Percentiles rank a stretch among this genome's conserved stretches.
Conservation (phyloP, 768 basidiomycete species). For the Suillus subluteus region DNA sequence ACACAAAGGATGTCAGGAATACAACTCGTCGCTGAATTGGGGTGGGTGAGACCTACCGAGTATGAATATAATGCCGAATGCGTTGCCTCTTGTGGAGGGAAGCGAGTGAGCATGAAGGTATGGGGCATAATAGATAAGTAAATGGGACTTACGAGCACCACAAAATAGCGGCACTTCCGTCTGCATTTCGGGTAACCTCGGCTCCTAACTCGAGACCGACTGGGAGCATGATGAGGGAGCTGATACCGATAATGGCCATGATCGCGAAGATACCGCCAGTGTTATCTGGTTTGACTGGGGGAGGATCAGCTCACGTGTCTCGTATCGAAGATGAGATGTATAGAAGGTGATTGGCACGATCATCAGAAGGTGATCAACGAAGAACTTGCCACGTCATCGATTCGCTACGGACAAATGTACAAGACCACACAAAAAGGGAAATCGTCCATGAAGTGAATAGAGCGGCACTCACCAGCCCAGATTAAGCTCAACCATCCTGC, state of each 20-base stretch:
- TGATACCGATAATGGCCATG: slow-evolving; percentile 68
- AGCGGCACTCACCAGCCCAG: slow-evolving; percentile 66
- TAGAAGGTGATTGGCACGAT: neutral
- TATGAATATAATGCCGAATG: slow-evolving; percentile 63
- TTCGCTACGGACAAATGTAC: neutral
- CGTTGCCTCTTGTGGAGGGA: slow-evolving; percentile 54
- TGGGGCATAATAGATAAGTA: neutral
- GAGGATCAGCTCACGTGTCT: slow-evolving; percentile 11
- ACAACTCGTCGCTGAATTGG: neutral
- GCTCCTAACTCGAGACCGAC: slow-evolving; percentile 77
- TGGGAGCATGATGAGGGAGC: slow-evolving; percentile 72
- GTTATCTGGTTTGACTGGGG: slow-evolving; percentile 64
- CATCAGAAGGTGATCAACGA: neutral
- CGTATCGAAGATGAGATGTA: neutral
- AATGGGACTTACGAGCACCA: slow-evolving; percentile 66
- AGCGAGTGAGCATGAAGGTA: neutral
- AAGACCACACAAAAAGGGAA: neutral
- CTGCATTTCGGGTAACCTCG: slow-evolving; percentile 80
- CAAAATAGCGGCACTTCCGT: slow-evolving; percentile 72
- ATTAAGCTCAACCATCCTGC: slow-evolving; percentile 73
- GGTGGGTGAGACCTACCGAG: slow-evolving; percentile 47
- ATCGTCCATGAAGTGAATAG: neutral
- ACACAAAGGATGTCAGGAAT: slow-evolving; percentile 2
- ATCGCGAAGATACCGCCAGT: slow-evolving; percentile 62
- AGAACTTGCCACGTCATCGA: neutral